phyloP scores from a whole-genome alignment of 176 grass and related monocot genomes.

The Aegilops speltoides region DNA sequence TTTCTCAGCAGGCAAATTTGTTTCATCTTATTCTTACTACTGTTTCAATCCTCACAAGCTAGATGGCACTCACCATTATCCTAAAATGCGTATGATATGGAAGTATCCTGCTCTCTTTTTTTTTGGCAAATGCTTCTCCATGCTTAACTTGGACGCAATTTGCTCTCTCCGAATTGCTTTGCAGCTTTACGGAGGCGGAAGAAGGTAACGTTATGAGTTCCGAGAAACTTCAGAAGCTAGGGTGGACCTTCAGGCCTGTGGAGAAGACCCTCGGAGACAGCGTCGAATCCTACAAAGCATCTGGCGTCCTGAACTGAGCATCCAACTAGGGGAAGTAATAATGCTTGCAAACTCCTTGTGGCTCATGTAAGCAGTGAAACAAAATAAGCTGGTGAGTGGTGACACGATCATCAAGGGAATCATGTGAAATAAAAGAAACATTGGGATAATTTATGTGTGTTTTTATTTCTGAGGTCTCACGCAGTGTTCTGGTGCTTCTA shows the following conservation, averaged over 20 bases:
- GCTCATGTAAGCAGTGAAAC: background rate
- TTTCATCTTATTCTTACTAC: background rate
- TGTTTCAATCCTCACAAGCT: background rate
- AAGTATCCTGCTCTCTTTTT: too few relatives aligned
- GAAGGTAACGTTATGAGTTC: background rate
- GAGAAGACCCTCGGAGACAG: conserved; percentile 48
- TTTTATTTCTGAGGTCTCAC: too few relatives aligned
- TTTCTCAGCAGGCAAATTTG: background rate
- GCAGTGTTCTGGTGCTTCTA: background rate
- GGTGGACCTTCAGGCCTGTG: conserved; percentile 45
- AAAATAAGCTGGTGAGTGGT: background rate
- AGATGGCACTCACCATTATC: background rate
- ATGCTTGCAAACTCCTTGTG: background rate
- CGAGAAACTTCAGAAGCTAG: conserved; percentile 45
- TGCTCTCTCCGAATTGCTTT: background rate
- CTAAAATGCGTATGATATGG: background rate
- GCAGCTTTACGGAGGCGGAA: conserved; percentile 49
- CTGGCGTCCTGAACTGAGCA: conserved; percentile 37
- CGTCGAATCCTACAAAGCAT: conserved; percentile 52
- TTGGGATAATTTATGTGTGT: background rate
- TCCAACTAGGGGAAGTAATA: background rate
- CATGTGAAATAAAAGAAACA: background rate
- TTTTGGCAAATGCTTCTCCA: background rate
- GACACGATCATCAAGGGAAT: background rate
- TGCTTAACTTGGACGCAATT: background rate